Conservation (phyloP, 805 yeast genomes). For the Saccharomycopsis malanga region DNA sequence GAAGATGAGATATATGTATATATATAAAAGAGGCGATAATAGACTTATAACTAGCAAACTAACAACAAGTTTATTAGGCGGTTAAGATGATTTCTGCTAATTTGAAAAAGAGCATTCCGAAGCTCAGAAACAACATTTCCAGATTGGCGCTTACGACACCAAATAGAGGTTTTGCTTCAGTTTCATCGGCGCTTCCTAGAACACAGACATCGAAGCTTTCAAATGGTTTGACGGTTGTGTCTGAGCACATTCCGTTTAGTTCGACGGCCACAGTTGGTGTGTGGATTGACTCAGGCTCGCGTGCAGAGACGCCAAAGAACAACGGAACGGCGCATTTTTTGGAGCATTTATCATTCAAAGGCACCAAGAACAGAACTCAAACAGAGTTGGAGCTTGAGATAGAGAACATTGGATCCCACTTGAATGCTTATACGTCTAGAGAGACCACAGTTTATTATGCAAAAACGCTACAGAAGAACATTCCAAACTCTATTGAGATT, state of each 20-base stretch:
- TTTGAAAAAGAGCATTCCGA: no score
- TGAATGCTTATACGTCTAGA: slow-evolving; percentile 97
- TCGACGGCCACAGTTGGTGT: slow-evolving; percentile 96
- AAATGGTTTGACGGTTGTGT: slow-evolving; percentile 94
- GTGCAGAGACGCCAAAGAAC: slow-evolving; percentile 79
- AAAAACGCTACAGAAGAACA: slow-evolving; percentile 71
- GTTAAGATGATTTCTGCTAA: no score
- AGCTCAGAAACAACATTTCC: no score
- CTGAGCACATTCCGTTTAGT: slow-evolving; percentile 80
- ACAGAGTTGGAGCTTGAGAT: slow-evolving; percentile 82
- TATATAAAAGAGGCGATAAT: no score
- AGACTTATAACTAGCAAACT: no score
- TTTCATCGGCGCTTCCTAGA: slow-evolving; percentile 30
- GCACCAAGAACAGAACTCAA: slow-evolving; percentile 78
- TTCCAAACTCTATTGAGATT: slow-evolving; percentile 81
- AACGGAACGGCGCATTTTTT: slow-evolving; percentile 97
- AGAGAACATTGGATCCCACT: slow-evolving; percentile 93
- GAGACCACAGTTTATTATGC: slow-evolving; percentile 97
- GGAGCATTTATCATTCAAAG: slow-evolving; percentile 95
- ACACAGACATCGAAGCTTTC: slow-evolving; percentile 66
- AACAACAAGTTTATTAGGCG: no score
- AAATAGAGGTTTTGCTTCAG: slow-evolving; percentile 11
- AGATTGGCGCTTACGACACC: no score
- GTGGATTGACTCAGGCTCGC: slow-evolving; percentile 97
- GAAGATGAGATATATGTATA: no score